These are phyloP conservation scores for Chytriomyces confervae DNA, from an alignment of 192 early-diverging fungal genomes.

Conservation along the genomic window DNA sequence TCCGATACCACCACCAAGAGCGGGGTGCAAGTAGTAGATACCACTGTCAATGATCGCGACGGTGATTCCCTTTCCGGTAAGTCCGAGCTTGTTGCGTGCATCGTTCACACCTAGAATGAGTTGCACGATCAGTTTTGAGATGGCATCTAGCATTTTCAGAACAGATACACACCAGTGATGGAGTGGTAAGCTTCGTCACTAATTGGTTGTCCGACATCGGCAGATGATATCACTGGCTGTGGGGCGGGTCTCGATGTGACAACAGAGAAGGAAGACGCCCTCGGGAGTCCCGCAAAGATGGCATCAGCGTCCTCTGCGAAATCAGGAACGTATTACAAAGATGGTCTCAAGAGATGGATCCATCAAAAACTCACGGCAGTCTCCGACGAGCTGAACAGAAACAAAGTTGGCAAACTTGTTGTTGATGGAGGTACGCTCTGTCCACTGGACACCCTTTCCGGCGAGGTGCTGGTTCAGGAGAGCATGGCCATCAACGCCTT, in stretches of 20 bases:
- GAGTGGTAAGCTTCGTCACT: not conserved
- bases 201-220: not conserved
- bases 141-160: not conserved
- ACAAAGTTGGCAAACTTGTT: too few species aligned
- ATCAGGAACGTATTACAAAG: too few species aligned
- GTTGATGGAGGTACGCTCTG: too few species aligned
- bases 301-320: too few species aligned
- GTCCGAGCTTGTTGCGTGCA: constrained; percentile 33
- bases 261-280: too few species aligned
- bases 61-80: constrained; percentile 56
- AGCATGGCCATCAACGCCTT: too few species aligned
- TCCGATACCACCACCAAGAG: constrained; percentile 53
- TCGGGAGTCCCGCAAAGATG: too few species aligned
- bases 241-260: not conserved
- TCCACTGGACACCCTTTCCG: too few species aligned
- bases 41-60: constrained; percentile 60
- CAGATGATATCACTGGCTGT: not conserved
- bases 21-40: constrained; percentile 59
- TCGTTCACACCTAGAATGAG: constrained; percentile 38
- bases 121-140: not conserved
- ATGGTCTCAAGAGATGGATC: too few species aligned
- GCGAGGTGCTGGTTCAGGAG: too few species aligned
- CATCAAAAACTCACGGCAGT: too few species aligned
- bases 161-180: not conserved
- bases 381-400: too few species aligned